These are phyloP conservation scores for Mycena kentingensis DNA, from an alignment of 768 basidiomycete species.

Conservation along the genomic window DNA sequence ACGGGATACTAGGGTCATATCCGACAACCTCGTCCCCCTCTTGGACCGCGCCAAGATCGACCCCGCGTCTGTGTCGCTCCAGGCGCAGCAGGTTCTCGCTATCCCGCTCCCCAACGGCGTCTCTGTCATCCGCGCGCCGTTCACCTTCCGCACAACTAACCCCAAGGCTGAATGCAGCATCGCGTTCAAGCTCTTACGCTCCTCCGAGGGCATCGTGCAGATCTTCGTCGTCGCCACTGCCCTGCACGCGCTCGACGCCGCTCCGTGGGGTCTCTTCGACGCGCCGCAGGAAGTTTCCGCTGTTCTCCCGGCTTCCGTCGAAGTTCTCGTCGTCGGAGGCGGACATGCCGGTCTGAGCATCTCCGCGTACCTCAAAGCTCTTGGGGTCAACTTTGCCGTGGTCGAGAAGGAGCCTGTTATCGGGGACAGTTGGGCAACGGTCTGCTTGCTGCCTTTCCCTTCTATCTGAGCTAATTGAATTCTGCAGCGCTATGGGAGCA, in stretches of 20 bases:
- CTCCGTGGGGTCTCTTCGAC: constrained; percentile 9
- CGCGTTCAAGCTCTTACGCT: constrained; percentile 20
- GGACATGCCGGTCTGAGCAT: constrained; percentile 31
- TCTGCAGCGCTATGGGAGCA: constrained; percentile 20
- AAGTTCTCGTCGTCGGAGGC: constrained; percentile 45
- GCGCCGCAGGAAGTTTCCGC: not conserved
- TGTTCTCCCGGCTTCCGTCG: constrained; percentile 8
- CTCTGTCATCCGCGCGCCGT: constrained; percentile 18
- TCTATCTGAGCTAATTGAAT: not conserved
- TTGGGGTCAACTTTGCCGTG: constrained; percentile 46
- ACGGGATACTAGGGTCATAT: too few species aligned
- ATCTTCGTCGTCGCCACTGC: constrained; percentile 19
- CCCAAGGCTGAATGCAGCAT: constrained; percentile 16
- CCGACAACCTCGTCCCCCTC: too few species aligned
- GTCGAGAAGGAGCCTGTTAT: constrained; percentile 47
- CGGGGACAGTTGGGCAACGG: constrained; percentile 46
- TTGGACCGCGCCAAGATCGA: constrained; percentile 7
- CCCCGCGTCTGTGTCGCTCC: constrained; percentile 9
- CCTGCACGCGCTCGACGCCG: constrained; percentile 13
- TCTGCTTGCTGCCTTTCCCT: constrained; percentile 30
- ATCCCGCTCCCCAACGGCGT: constrained; percentile 18
- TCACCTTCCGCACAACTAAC: constrained; percentile 9
- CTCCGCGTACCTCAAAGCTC: constrained; percentile 34
- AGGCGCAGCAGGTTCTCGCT: constrained; percentile 8
- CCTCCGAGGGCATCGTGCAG: constrained; percentile 14